Evolutionary conservation across 768 basidiomycete genomes (phyloP).

Genomic region (Serendipita sp.): DNA sequence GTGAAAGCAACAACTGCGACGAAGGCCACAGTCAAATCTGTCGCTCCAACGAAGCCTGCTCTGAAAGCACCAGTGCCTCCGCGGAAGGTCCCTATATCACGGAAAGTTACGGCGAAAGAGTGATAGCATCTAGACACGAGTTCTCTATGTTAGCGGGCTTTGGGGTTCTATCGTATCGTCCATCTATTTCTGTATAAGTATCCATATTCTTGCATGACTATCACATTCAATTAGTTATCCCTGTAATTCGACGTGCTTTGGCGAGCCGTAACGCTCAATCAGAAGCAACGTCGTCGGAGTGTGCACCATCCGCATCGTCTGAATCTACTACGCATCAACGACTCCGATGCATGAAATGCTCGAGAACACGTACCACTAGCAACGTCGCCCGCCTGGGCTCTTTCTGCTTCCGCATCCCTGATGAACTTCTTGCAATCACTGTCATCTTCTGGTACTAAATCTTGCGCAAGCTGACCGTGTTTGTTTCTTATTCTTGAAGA

Average conservation of each 20-base stretch:
- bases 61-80: not conserved
- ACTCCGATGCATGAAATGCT: not conserved
- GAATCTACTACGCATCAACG: not conserved
- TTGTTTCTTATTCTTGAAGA: constrained; percentile 51
- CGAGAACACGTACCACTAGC: constrained; percentile 34
- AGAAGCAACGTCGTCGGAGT: constrained; percentile 9
- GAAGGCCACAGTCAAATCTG: not conserved
- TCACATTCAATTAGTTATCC: not conserved
- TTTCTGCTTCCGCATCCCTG: constrained; percentile 36
- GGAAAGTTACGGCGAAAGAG: too few species aligned
- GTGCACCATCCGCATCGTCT: constrained; percentile 10
- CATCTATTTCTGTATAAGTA: not conserved
- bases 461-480: constrained; percentile 39
- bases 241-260: not conserved
- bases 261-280: not conserved
- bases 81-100: too few species aligned
- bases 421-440: constrained; percentile 35
- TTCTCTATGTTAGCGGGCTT: not conserved
- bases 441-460: constrained; percentile 41
- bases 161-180: too few species aligned
- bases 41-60: not conserved
- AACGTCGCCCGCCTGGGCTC: constrained; percentile 45
- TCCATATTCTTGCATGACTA: not conserved
- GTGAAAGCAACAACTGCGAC: not conserved
- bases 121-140: not conserved